Evolutionary conservation across 805 yeast genomes (phyloP), one percentile per base, ranked within the genome.

Genomic region (Wickerhamiella bombiphila): DNA sequence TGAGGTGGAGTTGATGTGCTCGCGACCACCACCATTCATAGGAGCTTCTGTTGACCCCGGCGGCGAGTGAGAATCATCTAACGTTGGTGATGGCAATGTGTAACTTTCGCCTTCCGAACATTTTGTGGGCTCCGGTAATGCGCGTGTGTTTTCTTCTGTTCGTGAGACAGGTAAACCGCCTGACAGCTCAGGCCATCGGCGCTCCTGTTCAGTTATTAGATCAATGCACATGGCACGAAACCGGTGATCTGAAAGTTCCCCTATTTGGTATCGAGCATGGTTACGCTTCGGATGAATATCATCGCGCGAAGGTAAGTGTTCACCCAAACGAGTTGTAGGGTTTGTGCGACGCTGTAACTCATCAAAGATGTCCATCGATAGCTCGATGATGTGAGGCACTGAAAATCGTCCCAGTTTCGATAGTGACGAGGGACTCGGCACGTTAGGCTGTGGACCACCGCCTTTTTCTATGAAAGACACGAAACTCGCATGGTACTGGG

Each of bases 331-430:
- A 28, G 69, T 42, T 29, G 31, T 40, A 9, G 44, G 45, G 46
- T 65, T 71, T 30, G 70, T 68, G 45, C 99, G 69, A 52, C 99
- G 71, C 50, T 74, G 73, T 42, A 91, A 63, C 58, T 91, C 98
- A 58, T 91, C 98, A 55, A 75, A 80, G 9, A 91, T 96, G 56
- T 91, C 99, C 2, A 95, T 85, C 47, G 93, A 74, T 41, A 91
- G 70, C 56, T 91, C 99, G 43, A 70, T 68, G 54, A 91, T 85
- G 58, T 93, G 98, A 5, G 77, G 72, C 22, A 41, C 43, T 13
- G 43, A 34, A 22, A 69, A 64, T 20, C 51, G 47, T 2, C 94
- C 77, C 38, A 93, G 68, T 52, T 81, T 83, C 44, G 33, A 30
- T 7, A 30, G 26, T 24, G 26, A 24, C 13, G 26, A n/a, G n/a